phyloP scores from a whole-genome alignment of 768 basidiomycete genomes.

The Calocera cornea region DNA sequence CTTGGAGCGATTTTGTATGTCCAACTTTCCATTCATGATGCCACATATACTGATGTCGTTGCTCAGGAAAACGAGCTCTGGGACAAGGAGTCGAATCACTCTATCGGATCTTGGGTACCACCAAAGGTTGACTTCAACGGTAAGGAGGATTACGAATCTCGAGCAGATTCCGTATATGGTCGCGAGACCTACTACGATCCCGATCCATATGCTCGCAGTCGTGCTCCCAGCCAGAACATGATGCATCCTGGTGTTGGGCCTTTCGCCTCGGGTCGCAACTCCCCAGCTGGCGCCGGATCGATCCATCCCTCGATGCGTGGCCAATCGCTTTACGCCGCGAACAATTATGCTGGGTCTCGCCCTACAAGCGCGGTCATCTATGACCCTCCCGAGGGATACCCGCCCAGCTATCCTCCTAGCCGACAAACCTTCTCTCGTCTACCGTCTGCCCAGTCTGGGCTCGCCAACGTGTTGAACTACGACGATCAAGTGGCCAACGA shows the following conservation, averaged over 20 bases:
- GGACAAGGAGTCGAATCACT: constrained; percentile 95
- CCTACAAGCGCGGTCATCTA: background rate
- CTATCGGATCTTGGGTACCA: constrained; percentile 85
- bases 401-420: constrained; percentile 1
- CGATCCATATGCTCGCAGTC: constrained; percentile 48
- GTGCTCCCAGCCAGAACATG: constrained; percentile 43
- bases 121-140: constrained; percentile 39
- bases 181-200: constrained; percentile 73
- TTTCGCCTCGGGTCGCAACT: constrained; percentile 51
- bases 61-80: constrained; percentile 86
- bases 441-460: background rate
- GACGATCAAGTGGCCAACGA: constrained; percentile 5
- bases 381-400: background rate
- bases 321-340: constrained; percentile 15
- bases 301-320: constrained; percentile 11
- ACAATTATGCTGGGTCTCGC: constrained; percentile 5
- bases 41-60: constrained; percentile 5
- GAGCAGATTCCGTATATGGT: constrained; percentile 68
- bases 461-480: constrained; percentile 2
- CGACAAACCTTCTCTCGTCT: background rate
- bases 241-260: constrained; percentile 10
- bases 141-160: constrained; percentile 56
- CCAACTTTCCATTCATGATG: background rate
- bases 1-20: constrained; percentile 88
- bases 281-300: constrained; percentile 29